Conservation (phyloP, 768 basidiomycete genomes). For the Trametes cubensis region DNA sequence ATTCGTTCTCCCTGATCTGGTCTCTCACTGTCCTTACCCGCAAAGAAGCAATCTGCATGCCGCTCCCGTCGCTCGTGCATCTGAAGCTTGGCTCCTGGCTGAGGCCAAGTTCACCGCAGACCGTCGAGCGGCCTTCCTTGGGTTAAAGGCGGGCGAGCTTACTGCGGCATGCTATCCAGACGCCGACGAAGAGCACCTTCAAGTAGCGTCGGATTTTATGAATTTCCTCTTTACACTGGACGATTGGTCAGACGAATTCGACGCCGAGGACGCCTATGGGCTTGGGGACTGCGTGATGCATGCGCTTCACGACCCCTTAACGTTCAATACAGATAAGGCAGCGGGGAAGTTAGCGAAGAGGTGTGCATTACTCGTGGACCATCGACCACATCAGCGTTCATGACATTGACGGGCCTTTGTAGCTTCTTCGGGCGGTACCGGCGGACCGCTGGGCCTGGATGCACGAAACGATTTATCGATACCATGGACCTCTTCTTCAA, state of each 20-base stretch:
- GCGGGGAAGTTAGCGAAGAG: conserved; percentile 23
- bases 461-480: conserved; percentile 36
- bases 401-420: not conserved
- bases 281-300: conserved; percentile 32
- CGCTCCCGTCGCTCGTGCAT: conserved; percentile 38
- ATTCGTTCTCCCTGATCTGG: conserved; percentile 47
- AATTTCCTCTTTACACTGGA: conserved; percentile 46
- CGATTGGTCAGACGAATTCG: conserved; percentile 44
- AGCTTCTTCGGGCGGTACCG: conserved; percentile 41
- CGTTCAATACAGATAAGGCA: conserved; percentile 30
- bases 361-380: conserved; percentile 7
- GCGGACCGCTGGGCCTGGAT: conserved; percentile 41
- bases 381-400: not conserved
- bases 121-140: conserved; percentile 43
- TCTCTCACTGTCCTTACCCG: conserved; percentile 42
- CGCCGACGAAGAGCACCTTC: conserved; percentile 53
- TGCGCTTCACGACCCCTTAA: conserved; percentile 30
- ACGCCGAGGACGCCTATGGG: conserved; percentile 15
- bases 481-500: conserved; percentile 35
- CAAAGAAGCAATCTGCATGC: conserved; percentile 36
- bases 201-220: conserved; percentile 69
- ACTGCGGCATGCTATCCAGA: conserved; percentile 66
- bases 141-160: conserved; percentile 65
- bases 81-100: conserved; percentile 40
- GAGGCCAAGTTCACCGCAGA: conserved; percentile 33